phyloP scores from a whole-genome alignment of 805 yeast species.

The Maudiozyma barnettii region DNA sequence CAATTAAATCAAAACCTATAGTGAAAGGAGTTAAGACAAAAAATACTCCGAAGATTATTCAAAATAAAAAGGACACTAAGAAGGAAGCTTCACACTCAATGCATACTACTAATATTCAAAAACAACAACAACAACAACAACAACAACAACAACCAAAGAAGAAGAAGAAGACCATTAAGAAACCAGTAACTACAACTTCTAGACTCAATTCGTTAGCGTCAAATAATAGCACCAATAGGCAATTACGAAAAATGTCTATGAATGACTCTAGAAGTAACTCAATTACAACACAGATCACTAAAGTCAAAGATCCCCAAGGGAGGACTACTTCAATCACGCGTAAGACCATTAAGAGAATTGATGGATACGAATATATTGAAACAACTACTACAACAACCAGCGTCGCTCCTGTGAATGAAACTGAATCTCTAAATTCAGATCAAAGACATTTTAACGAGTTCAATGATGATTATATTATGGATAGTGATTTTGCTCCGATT shows the following conservation, averaged over 20 bases:
- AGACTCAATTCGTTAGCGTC: slow-evolving; percentile 22
- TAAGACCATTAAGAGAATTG: slow-evolving; percentile 41
- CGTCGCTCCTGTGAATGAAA: slow-evolving; percentile 6
- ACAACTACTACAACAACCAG: slow-evolving; percentile 36
- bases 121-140: neutral
- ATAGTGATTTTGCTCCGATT: slow-evolving; percentile 8
- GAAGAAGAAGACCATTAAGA: neutral
- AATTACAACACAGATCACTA: slow-evolving; percentile 40
- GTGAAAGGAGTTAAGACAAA: neutral
- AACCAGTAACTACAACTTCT: neutral
- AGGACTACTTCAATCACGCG: slow-evolving; percentile 48
- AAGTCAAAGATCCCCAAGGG: slow-evolving; percentile 41
- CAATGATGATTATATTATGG: slow-evolving; percentile 18
- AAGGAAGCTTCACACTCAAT: neutral
- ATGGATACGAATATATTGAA: slow-evolving; percentile 40
- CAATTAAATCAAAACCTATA: neutral
- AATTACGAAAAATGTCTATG: neutral
- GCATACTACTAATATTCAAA: no score
- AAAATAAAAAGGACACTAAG: neutral
- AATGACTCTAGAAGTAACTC: slow-evolving; percentile 22
- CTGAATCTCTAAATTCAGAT: neutral
- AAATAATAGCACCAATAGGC: slow-evolving; percentile 1
- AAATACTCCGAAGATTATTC: neutral
- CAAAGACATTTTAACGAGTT: slow-evolving; percentile 26
- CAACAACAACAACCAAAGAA: slow-evolving; percentile 5